Evolutionary conservation across 2,329 filamentous ascomycete species (phyloP), one percentile per base, ranked within the genome.

Genomic region (Aspergillus latus): DNA sequence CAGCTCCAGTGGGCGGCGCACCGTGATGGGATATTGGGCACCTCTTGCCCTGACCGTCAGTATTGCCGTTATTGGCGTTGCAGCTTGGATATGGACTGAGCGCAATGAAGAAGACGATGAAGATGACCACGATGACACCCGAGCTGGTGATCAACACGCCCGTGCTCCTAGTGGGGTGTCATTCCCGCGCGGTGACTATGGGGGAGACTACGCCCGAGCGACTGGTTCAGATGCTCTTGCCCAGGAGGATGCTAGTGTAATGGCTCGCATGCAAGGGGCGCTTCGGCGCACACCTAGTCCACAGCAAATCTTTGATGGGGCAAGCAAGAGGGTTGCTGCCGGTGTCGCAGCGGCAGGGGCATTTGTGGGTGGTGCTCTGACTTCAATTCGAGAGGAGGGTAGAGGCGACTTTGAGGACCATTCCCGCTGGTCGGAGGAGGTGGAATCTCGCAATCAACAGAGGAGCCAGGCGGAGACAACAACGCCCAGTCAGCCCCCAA

Each of bases 41-140:
- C 93, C 93, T 60, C 82, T 97, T 55, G 88, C 87, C 62, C 76
- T 96, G 62, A 97, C 92, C 49, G 86, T 96, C 57, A 92, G 91
- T 46, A 85, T 95, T 64, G 93, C 93, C 59, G 91, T 92, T 21
- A 87, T 89, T 54, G 92, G 92, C 34, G 77, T 96, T 47, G 92
- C 88, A 51, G 91, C 91, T 56, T 97, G 93, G 93, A 85, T 92
- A 59, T 96, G 92, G 92, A 95, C 89, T 72, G 92, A 96, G 76
- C 88, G 90, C 67, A 85, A 82, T 68, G 87, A 89, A 63, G 84
- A 87, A 57, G 87, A 90, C 52, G 87, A 91, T 32, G 82, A 86
- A 49, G 87, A 92, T 29, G 83, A 86, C 59, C 80, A 82, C 60
- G 83, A 85, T 52, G 77, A 79, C 53, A 76, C 78, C 65, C 79